Percentiles rank a stretch among this genome's conserved stretches.
phyloP scores from a whole-genome alignment of 2,329 filamentous ascomycete genomes.

The Aureobasidium uvarum region DNA sequence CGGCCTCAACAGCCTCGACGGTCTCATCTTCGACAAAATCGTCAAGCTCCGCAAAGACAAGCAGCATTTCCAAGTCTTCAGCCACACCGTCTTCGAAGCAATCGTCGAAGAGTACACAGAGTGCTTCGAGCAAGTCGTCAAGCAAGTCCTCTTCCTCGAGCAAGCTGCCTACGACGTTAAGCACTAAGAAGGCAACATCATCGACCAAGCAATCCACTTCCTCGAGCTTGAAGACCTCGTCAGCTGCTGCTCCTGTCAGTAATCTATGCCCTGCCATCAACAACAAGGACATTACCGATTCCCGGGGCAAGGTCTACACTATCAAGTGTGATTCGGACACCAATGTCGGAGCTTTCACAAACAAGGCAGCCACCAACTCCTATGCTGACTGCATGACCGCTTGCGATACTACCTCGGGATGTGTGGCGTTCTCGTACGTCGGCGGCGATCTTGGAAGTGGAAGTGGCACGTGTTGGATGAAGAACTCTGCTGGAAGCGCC shows the following conservation, averaged over 20 bases:
- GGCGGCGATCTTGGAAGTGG: slow-evolving; percentile 22
- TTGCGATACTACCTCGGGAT: slow-evolving; percentile 27
- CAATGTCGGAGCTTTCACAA: slow-evolving; percentile 26
- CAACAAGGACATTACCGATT: slow-evolving; percentile 29
- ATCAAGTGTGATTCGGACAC: slow-evolving; percentile 27
- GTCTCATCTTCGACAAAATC: neutral
- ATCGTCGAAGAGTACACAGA: neutral
- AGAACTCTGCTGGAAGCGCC: slow-evolving; percentile 25
- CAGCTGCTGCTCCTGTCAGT: neutral
- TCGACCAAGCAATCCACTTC: slow-evolving; percentile 4
- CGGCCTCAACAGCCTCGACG: neutral
- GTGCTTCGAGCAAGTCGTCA: neutral
- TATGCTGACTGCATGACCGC: slow-evolving; percentile 27
- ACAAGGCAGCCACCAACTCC: slow-evolving; percentile 20
- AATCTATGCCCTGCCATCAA: slow-evolving; percentile 31
- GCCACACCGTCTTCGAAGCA: neutral
- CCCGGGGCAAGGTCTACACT: slow-evolving; percentile 27
- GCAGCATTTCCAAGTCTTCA: neutral
- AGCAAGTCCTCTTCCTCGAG: slow-evolving; percentile 5
- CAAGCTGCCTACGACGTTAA: slow-evolving; percentile 3
- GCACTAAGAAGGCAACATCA: slow-evolving; percentile 9
- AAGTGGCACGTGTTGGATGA: slow-evolving; percentile 28
- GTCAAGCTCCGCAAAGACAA: neutral
- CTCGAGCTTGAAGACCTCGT: neutral
- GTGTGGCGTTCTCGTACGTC: slow-evolving; percentile 29